Conservation (phyloP, 75 land plant genomes). For the Cryptomeria japonica region DNA sequence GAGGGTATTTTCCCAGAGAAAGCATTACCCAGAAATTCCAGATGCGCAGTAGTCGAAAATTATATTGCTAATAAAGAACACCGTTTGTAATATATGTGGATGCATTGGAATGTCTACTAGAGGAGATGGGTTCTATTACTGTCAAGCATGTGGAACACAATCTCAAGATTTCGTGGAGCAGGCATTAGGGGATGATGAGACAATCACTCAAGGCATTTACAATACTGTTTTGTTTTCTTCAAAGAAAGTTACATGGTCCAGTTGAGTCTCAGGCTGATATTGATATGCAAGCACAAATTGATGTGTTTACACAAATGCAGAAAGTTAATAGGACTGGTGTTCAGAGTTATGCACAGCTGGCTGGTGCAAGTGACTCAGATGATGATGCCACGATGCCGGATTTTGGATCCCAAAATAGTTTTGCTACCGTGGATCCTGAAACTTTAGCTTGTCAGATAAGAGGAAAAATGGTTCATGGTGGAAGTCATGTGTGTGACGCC, state of each 20-base stretch:
- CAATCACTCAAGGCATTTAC: conserved; percentile 16
- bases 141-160: conserved; percentile 61
- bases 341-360: conserved; percentile 7
- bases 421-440: conserved; percentile 10
- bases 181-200: conserved; percentile 54
- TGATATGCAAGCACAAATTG: neutral
- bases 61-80: neutral
- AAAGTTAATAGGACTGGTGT: conserved; percentile 1
- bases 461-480: too few relatives aligned
- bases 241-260: neutral
- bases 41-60: neutral
- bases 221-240: conserved; percentile 26
- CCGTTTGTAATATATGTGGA: conserved; percentile 47
- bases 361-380: conserved; percentile 11
- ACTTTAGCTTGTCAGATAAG: conserved; percentile 29
- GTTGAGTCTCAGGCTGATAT: conserved; percentile 9
- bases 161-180: conserved; percentile 67
- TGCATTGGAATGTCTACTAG: conserved; percentile 32
- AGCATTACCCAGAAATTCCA: conserved; percentile 58
- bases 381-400: conserved; percentile 8
- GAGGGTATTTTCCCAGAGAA: conserved; percentile 53
- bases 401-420: neutral
- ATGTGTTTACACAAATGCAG: conserved; percentile 3
- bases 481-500: too few relatives aligned
- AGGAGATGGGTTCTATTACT: conserved; percentile 81